These are phyloP conservation scores for Saururus chinensis DNA, from an alignment of 164 flowering plant species.

Conservation along the genomic window DNA sequence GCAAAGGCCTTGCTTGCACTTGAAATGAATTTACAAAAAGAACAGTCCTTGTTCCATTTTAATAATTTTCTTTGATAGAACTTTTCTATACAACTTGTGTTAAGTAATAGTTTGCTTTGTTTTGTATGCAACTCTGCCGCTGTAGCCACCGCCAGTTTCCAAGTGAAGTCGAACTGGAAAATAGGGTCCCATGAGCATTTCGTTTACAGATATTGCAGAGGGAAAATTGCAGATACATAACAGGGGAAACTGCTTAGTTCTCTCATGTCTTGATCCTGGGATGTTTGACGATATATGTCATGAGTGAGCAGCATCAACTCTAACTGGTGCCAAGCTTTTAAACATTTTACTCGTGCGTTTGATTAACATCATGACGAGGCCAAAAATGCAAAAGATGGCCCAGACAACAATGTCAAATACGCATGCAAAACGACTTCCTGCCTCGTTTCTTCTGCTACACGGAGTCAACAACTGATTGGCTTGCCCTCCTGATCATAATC, in stretches of 20 bases:
- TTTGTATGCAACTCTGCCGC: not conserved
- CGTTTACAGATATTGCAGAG: not conserved
- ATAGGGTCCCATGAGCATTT: not conserved
- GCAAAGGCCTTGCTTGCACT: not conserved
- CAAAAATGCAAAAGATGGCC: slow-evolving; percentile 18
- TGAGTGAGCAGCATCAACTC: slow-evolving; percentile 17
- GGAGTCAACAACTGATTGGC: not conserved
- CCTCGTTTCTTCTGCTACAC: slow-evolving; percentile 7
- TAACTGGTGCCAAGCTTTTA: slow-evolving; percentile 10
- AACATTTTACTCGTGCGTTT: slow-evolving; percentile 11
- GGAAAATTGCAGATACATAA: not conserved
- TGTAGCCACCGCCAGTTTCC: not conserved
- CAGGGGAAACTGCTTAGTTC: no score
- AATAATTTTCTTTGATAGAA: not conserved
- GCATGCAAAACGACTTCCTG: not conserved
- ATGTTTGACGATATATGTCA: not conserved
- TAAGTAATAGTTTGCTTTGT: not conserved
- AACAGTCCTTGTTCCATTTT: not conserved
- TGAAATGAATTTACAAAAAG: not conserved
- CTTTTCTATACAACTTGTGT: not conserved
- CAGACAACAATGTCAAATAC: slow-evolving; percentile 8
- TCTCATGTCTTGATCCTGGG: not conserved
- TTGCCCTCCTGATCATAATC: not conserved
- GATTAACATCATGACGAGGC: slow-evolving; percentile 15
- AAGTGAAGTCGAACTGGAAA: not conserved